Conservation (phyloP, 78 protist species). For the Polysphondylium violaceum region DNA sequence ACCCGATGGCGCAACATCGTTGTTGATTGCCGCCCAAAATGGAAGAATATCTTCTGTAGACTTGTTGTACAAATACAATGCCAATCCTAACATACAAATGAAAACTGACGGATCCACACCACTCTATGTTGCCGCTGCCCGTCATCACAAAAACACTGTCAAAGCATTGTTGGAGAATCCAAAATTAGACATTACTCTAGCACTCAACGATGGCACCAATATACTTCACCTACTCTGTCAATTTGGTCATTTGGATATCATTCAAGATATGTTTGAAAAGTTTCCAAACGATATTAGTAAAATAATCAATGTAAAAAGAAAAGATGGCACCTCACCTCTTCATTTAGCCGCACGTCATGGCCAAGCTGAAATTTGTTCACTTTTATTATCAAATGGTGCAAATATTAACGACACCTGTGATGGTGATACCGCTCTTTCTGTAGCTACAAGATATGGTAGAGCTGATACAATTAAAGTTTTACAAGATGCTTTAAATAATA, state of each 20-base stretch:
- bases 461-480: slow-evolving; percentile 63
- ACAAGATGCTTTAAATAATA: slow-evolving; percentile 1
- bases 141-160: slow-evolving; percentile 21
- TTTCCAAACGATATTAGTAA: not conserved
- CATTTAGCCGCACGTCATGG: slow-evolving; percentile 75
- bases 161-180: slow-evolving; percentile 1
- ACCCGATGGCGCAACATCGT: slow-evolving; percentile 61
- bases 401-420: not conserved
- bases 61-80: slow-evolving; percentile 1
- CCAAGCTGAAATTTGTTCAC: slow-evolving; percentile 31
- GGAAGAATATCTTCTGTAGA: slow-evolving; percentile 27
- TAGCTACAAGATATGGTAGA: slow-evolving; percentile 72
- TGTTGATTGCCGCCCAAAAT: slow-evolving; percentile 72
- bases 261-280: not conserved
- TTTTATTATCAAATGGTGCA: slow-evolving; percentile 40
- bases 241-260: slow-evolving; percentile 4
- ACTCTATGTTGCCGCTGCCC: slow-evolving; percentile 25
- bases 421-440: slow-evolving; percentile 50
- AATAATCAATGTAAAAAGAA: not conserved
- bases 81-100: slow-evolving; percentile 68
- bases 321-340: slow-evolving; percentile 32
- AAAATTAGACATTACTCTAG: not conserved
- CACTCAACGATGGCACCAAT: slow-evolving; percentile 39
- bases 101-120: slow-evolving; percentile 60
- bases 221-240: slow-evolving; percentile 37